Evolutionary conservation across 202 grass and related monocot species (phyloP), one percentile per base, ranked within the genome.

Genomic region (Elaeis oleifera): DNA sequence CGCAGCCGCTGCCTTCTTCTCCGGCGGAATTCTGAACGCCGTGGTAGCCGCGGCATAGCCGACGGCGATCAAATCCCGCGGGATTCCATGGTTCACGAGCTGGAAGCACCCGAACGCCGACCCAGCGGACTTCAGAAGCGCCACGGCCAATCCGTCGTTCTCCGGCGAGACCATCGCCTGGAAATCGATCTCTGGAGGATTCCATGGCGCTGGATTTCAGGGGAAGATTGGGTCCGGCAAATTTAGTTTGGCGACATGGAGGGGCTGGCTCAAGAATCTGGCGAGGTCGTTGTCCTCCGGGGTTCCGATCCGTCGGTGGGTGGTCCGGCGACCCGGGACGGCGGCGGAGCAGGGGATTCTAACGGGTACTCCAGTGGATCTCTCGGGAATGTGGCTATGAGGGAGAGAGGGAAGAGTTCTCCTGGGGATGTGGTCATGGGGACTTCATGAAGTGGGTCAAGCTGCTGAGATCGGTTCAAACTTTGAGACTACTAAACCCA

Each of bases 271-370:
- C 11, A 63, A 49, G 70, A 73, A 73, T 9, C 59, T 27, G 6
- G 70, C 18, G 14, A 63, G 2, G 5, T 73, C 70, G 23, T 73
- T 59, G 26, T 20, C 24, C 18, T 17, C 58, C 3, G 36, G 31
- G 9, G 2, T 15, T 52, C 49, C 8, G 5, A 27, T 8, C 16
- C 27, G 18, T 56, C 51, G n/a, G 24, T 9, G 5, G 16, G 18
- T 3, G 20, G 26, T 11, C 51, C 50, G 25, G 58, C 59, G 1
- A 73, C 50, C 5, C 50, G 59, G 0, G 70, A 73, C 20, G 70
- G 59, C 50, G 70, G 70, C 5, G 70, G 70, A 5, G 70, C 70
- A 3, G 59, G 70, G 50, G 50, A 73, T 19, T 73, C 59, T 23
- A 18, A 50, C 3, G 25, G 59, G 63, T 49, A 24, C 1, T 16